Base-by-base conservation (phyloP, 352 stramenopile species). In the Phytophthora vignae region DNA sequence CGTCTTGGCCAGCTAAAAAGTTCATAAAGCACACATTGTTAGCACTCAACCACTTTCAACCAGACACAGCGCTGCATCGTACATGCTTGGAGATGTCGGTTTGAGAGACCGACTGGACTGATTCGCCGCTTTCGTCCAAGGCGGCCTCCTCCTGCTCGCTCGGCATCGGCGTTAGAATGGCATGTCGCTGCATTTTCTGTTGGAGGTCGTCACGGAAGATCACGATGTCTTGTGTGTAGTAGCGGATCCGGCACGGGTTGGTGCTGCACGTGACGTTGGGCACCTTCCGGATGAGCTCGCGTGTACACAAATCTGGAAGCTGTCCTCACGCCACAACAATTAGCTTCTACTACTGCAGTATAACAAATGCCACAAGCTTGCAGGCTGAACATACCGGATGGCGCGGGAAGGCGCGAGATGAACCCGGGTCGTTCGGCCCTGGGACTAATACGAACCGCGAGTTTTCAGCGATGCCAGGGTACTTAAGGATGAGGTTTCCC, bases 211-310 rank as follows among this genome's bases (percentile, higher is more conserved):
- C 85, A 11, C 95, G 90, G 73, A 98, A 98, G 14, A 99, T 84
- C 7, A 99, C 89, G 40, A 98, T 87, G 61, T 98, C 95, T 69
- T 98, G 90, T 7, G 92, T 97, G 79, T 96, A 98, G 64, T 95
- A 92, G 17, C 93, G 90, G 70, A 99, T 92, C 49, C 95, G 85
- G 73, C 94, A 98, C 5, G 96, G 96, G 65, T 98, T 99, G 12
- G 84, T 98, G 22, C 82, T 90, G 62, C 96, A 96, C 2, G 72
- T 90, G 22, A 96, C 64, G 55, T 96, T 91, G 4, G 90, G 88
- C 40, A 95, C 80, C 53, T 79, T 81, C 2, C 83, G 80, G 44
- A 85, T 67, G 27, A 96, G 74, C n/a, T 94, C 89, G 55, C 80
- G 75, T 21, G 86, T 94, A 53, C 89, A 96, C 33, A 95, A 57